Base-by-base conservation (phyloP, 2,329 filamentous ascomycete genomes). In the Colletotrichum godetiae region DNA sequence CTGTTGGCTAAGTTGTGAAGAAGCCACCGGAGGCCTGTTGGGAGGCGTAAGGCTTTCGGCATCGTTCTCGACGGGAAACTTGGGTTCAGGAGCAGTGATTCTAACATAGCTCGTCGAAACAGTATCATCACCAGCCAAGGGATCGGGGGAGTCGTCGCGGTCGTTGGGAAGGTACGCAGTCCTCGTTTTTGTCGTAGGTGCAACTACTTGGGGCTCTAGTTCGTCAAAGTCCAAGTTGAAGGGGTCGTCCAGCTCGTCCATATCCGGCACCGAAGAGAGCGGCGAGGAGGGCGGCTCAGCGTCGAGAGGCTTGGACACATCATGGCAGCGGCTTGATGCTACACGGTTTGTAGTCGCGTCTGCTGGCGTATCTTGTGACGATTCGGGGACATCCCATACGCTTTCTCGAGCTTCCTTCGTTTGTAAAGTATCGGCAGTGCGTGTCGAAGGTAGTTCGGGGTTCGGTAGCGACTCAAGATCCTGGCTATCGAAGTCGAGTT, bases 401-500 rank as follows among this genome's bases (percentile, higher is more conserved):
- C 66, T 75, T n/a, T 52, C 31, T 61, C 81, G 78, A 5, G 68
- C 61, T 10, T 73, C 58, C 5, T 57, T 71, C 27, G 72, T 73
- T 15, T 75, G 62, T 19, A 67, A 42, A 27, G 22, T 52, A 56
- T 69, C 31, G 59, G 55, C 12, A 6, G 24, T 37, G 15, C 19
- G 10, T 11, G 31, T 59, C 24, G 33, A 46, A 42, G 65, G 58
- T 33, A 68, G 52, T 13, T 70, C 61, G 63, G 24, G 27, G 12
- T 67, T 68, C 57, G 52, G 57, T 24, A 12, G 46, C 13, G 55
- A 33, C 22, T 68, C 74, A 27, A 49, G 55, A 42, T 73, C 74
- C 70, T 84, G 79, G 72, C 79, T 83, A 70, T 86, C 85, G 74
- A 84, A 84, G 67, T 78, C 83, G 75, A 80, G 82, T 60, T 87